Base-by-base conservation (phyloP, 2,329 filamentous ascomycete species). In the Beauveria pseudobassiana region DNA sequence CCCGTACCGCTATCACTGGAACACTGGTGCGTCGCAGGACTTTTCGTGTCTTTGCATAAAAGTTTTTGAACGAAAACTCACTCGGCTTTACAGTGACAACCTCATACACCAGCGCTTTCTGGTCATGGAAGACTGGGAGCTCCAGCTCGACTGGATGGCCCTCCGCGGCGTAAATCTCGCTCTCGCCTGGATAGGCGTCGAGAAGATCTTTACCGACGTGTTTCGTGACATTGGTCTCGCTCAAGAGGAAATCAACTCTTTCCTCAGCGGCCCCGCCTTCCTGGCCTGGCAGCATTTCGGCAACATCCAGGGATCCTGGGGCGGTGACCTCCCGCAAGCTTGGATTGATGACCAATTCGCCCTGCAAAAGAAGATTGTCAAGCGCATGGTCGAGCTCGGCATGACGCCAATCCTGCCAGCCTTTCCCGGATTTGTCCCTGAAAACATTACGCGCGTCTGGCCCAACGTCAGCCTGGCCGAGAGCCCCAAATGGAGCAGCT, bases 221-320 rank as follows among this genome's bases (percentile, higher is more conserved):
- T 81, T 82, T 64, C 72, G 69, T 12, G 78, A 79, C 3, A 69
- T 78, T 20, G 77, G 78, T 8, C 71, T 82, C 43, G 74, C 72
- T 0, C 70, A 78, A 43, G 65, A 69, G 5, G 78, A 82, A 28
- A 79, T 82, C 52, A 56, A 71, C 1, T 68, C 73, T 1, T 82
- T 80, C 67, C 71, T 82, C 58, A 79, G 75, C 54, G 79, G 80
- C 0, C 80, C 80, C 1, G 78, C 79, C 0, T 82, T 82, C 61
- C 78, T 80, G 62, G 72, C 79, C 12, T 83, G 80, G 80, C 82
- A 82, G 64, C 76, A 78, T n/a, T 78, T 83, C 61, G 80, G 79
- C 10, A 83, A 82, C 64, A 81, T 80, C 20, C 78, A 81, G 64
- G 76, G 77, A 8, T 79, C 77, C 1, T 82, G 79, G 80, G 75